Conservation (phyloP, 2,329 filamentous ascomycete genomes). For the Pseudophaeomoniella oleicola region DNA sequence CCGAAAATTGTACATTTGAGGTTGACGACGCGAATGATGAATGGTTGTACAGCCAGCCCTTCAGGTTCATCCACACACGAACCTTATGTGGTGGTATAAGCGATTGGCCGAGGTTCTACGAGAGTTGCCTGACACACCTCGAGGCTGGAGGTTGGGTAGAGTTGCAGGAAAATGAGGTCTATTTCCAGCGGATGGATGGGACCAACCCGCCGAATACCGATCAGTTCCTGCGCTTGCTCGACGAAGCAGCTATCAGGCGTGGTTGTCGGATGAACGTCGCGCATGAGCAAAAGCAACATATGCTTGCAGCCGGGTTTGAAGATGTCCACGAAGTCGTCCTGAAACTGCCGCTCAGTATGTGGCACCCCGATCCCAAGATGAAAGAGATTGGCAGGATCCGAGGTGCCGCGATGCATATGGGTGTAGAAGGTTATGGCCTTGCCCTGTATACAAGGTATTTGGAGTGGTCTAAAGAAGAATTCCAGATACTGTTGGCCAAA, state of each 20-base stretch:
- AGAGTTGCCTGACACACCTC: conserved; percentile 29
- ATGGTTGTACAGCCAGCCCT: conserved; percentile 34
- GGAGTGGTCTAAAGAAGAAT: conserved; percentile 13
- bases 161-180: conserved; percentile 20
- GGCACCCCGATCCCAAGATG: neutral
- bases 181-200: conserved; percentile 18
- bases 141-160: conserved; percentile 32
- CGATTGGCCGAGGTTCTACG: conserved; percentile 31
- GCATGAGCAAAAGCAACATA: conserved; percentile 25
- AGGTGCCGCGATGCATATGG: neutral
- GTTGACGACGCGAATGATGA: conserved; percentile 32
- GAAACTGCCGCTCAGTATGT: neutral
- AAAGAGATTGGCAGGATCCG: neutral
- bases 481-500: conserved; percentile 9
- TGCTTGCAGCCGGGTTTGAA: conserved; percentile 29
- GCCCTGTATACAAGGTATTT: conserved; percentile 3
- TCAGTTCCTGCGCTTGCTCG: conserved; percentile 18
- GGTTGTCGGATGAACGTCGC: conserved; percentile 25
- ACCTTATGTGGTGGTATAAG: conserved; percentile 32
- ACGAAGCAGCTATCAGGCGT: conserved; percentile 18
- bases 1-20: conserved; percentile 31
- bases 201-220: neutral
- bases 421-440: neutral
- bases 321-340: conserved; percentile 7
- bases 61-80: conserved; percentile 35